Base-by-base conservation (phyloP, 495 filamentous ascomycete genomes). In the Neurospora pannonica region DNA sequence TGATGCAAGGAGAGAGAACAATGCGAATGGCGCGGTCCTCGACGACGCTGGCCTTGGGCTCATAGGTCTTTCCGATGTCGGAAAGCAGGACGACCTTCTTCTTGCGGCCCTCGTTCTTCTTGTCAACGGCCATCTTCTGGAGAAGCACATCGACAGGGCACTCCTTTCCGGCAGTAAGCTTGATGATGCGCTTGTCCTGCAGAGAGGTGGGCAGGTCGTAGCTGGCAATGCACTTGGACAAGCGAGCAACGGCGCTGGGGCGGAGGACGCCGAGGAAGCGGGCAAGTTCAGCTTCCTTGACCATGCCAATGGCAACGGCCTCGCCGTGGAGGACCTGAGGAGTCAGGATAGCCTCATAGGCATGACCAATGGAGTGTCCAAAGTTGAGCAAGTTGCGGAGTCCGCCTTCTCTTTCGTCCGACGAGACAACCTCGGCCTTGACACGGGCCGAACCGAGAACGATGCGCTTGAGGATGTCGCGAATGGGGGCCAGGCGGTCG, bases 31-130 rank as follows among this genome's bases (percentile, higher is more conserved):
- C 90, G 72, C 89, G 86, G 79, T 99, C 97, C 7, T 94, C 87
- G 37, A 98, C 96, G 10, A 93, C 89, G 77, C 89, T 97, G 11
- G 96, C 96, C 82, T 91, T 91, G 69, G 88, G 92, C 82, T 98
- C 96, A 76, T 94, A 83, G 13, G 94, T 94, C 76, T 90, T 89
- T 72, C 96, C 96, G 83, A 99, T 97, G 13, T 92, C 92, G 0
- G 94, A 94, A 28, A 99, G 89, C 8, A 99, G 88, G n/a, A 97
- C 96, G 72, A 99, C 91, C 84, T 97, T 97, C 87, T 98, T 99
- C 82, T 97, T 95, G 40, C 88, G 89, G 2, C 96, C 96, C 39
- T 97, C 92, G 72, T 99, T 99, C 88, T 99, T 99, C 89, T 99
- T 99, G 84, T 99, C 96, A 46, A 98, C 90, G 3, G 90, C 94